Evolutionary conservation across 208 protist genomes (phyloP), one percentile per base, ranked within the genome.

Genomic region (Tritrichomonas foetus): DNA sequence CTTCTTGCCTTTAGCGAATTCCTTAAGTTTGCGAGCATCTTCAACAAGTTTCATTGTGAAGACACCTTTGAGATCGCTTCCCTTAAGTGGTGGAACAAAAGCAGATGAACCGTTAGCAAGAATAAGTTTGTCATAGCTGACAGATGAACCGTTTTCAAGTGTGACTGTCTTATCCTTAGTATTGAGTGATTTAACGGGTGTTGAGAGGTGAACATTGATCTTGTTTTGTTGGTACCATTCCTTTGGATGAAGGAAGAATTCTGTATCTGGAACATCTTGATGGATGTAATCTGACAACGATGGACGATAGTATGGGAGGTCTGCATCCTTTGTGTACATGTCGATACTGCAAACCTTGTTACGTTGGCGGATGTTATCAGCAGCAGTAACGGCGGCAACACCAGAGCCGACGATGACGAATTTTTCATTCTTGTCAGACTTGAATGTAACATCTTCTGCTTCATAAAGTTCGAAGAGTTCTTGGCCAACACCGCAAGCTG

Each of bases 381-480:
- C 47, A 20, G 78, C 41, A 22, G 78, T 2, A 89, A 89, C 78
- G 39, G 78, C 78, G 3, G 78, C 78, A 61, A 47, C 78, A 36
- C 74, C 74, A 82, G 74, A 82, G 8, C 74, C 74, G 41, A 82
- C 41, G 41, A 82, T 39, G 39, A 82, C 78, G 30, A 89, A 57
- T 1, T 89, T 89, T 44, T 44, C 14, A 39, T 9, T 9, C 57
- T 89, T 47, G 1, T n/a, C 25, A 5, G 41, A 55, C 2, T n/a
- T 89, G 20, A 20, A 53, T n/a, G 11, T 30, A 89, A 89, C 44
- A 47, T 53, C 47, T 39, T 89, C 78, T 16, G 78, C 47, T 16
- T 53, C 27, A 20, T 89, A 89, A 20, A 89, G 78, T 50, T 89
- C 78, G 47, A 89, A 89, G 8, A 89, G 41, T n/a, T 89, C 78